Conservation (phyloP, 1,284 basidiomycete species). For the Trametes pubescens region DNA sequence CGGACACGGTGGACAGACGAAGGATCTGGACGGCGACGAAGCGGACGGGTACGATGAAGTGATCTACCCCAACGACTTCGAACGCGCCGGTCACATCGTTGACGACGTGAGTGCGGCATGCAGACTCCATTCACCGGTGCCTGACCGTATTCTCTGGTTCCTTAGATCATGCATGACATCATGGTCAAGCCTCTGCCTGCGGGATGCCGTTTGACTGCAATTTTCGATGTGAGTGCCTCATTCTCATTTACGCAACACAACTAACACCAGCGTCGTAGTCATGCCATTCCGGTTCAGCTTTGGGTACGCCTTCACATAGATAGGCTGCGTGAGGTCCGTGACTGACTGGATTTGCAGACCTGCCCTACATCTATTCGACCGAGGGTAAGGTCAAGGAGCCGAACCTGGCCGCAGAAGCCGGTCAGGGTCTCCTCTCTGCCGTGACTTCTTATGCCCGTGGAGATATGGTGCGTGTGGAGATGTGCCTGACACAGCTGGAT, state of each 20-base stretch:
- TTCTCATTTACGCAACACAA: conserved; percentile 41
- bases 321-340: not conserved
- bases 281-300: conserved; percentile 55
- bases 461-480: conserved; percentile 58
- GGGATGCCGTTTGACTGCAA: conserved; percentile 88
- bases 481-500: too few relatives aligned
- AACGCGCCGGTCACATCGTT: conserved; percentile 76
- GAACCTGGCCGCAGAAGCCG: conserved; percentile 82
- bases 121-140: not conserved
- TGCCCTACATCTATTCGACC: conserved; percentile 76
- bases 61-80: conserved; percentile 86
- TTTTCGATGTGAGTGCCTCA: conserved; percentile 74
- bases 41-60: conserved; percentile 77
- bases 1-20: conserved; percentile 85
- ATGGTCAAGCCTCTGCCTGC: conserved; percentile 80
- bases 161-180: conserved; percentile 72
- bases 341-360: conserved; percentile 37
- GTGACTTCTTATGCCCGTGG: conserved; percentile 77
- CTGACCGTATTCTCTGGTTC: not conserved
- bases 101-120: conserved; percentile 73
- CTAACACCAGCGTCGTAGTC: conserved; percentile 44
- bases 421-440: conserved; percentile 75
- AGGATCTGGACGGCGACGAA: conserved; percentile 78
- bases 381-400: conserved; percentile 95
- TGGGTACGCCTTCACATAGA: conserved; percentile 39